These are phyloP conservation scores for Pythium inflatum DNA, from an alignment of 352 stramenopile species.

Conservation along the genomic window DNA sequence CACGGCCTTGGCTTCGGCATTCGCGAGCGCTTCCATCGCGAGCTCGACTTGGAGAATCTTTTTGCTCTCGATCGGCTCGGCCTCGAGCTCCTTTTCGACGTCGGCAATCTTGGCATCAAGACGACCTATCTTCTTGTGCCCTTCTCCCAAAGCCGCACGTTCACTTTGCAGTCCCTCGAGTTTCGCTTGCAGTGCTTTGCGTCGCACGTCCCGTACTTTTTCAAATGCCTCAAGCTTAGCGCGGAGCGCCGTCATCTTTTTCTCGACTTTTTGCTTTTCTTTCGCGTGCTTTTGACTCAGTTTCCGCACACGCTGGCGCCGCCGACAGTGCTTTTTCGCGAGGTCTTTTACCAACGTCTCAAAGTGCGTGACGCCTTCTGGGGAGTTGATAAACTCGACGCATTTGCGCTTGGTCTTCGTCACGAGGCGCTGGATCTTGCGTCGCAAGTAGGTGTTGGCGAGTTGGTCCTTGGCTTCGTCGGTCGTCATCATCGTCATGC, in stretches of 20 bases:
- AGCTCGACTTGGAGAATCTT: conserved; percentile 56
- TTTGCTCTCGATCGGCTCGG: conserved; percentile 40
- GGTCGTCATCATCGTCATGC: conserved; percentile 64
- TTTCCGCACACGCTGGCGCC: conserved; percentile 48
- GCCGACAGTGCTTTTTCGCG: conserved; percentile 36
- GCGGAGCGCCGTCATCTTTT: conserved; percentile 39
- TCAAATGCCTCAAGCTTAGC: conserved; percentile 45
- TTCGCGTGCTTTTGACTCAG: conserved; percentile 42
- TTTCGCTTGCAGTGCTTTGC: conserved; percentile 16
- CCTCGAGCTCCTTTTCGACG: conserved; percentile 37
- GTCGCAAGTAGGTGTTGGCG: conserved; percentile 52
- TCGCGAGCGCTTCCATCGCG: conserved; percentile 41
- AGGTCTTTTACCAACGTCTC: conserved; percentile 42
- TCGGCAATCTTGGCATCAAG: conserved; percentile 44
- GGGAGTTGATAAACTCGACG: conserved; percentile 67
- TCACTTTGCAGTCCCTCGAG: conserved; percentile 21
- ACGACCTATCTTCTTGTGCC: conserved; percentile 28
- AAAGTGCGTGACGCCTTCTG: conserved; percentile 51
- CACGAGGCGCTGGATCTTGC: conserved; percentile 54
- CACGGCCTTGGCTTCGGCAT: conserved; percentile 35
- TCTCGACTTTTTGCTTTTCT: conserved; percentile 28
- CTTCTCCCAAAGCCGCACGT: conserved; percentile 28
- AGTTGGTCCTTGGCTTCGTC: conserved; percentile 73
- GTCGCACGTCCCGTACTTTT: conserved; percentile 21
- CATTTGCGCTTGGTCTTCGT: conserved; percentile 61